A percentile compares a stretch with the other conserved stretches of the same genome.
Conservation (phyloP, 768 basidiomycete species). For the Rhodotorula sphaerocarpa region DNA sequence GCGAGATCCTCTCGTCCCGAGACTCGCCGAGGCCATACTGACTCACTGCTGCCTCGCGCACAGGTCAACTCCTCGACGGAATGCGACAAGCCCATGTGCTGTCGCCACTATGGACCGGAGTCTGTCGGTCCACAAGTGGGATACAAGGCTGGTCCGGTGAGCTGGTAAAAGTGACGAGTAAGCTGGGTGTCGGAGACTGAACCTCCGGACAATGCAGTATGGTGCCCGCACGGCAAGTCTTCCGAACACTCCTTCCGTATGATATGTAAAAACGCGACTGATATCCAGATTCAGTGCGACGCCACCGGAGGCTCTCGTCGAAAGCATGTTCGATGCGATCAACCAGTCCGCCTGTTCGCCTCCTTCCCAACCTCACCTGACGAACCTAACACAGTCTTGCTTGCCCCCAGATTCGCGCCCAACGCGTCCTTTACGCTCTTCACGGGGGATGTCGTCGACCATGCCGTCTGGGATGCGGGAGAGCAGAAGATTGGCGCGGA, state of each 20-base stretch:
- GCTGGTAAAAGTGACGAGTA: too few relatives aligned
- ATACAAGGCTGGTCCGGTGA: conserved; percentile 47
- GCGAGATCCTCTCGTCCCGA: conserved; percentile 40
- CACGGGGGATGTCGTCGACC: conserved; percentile 58
- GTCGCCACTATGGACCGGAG: conserved; percentile 49
- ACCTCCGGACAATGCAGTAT: too few relatives aligned
- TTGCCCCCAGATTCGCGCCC: conserved; percentile 15
- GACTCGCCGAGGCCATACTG: neutral
- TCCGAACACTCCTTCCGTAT: neutral
- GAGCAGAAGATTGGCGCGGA: conserved; percentile 13
- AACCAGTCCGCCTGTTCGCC: conserved; percentile 27
- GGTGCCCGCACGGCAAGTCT: conserved; percentile 14
- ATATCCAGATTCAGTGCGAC: conserved; percentile 47
- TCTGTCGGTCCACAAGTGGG: conserved; percentile 42
- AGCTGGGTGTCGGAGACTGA: too few relatives aligned
- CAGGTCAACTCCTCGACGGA: conserved; percentile 53
- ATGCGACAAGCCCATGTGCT: conserved; percentile 60
- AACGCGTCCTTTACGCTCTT: conserved; percentile 51
- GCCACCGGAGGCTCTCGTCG: conserved; percentile 49
- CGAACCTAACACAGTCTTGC: neutral
- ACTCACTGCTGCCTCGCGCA: neutral
- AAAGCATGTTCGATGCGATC: conserved; percentile 51
- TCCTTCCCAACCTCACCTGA: neutral
- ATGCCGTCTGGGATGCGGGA: conserved; percentile 21
- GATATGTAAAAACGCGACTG: too few relatives aligned